These are phyloP conservation scores for Echium plantagineum DNA, from an alignment of 257 asterid genomes.

Conservation along the genomic window DNA sequence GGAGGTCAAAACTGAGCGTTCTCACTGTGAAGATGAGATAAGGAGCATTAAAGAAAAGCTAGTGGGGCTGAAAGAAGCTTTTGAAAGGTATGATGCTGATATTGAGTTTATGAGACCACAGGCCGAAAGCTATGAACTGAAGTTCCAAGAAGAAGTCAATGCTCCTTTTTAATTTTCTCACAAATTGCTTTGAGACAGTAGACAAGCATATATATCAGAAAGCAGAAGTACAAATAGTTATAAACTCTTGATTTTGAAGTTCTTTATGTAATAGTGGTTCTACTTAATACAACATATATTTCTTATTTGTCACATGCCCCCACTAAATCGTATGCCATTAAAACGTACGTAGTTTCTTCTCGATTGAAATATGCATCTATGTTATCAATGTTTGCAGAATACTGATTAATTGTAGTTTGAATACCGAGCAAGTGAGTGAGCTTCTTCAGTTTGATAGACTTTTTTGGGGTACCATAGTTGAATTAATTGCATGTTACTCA, in stretches of 20 bases:
- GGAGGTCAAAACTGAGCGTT: slow-evolving; percentile 34
- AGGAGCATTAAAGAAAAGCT: slow-evolving; percentile 33
- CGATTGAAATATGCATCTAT: too few relatives aligned
- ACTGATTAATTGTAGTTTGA: too few relatives aligned
- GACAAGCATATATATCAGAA: not conserved
- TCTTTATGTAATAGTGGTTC: too few relatives aligned
- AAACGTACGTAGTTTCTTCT: too few relatives aligned
- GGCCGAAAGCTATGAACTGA: slow-evolving; percentile 38
- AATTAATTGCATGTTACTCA: too few relatives aligned
- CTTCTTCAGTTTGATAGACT: too few relatives aligned
- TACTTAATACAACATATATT: too few relatives aligned
- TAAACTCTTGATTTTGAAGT: not conserved
- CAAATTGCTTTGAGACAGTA: not conserved
- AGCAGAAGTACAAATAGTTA: not conserved
- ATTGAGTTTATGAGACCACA: slow-evolving; percentile 28
- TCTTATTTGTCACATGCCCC: not conserved
- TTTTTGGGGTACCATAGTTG: too few relatives aligned
- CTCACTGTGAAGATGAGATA: slow-evolving; percentile 29
- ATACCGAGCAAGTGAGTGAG: too few relatives aligned
- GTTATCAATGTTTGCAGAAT: too few relatives aligned
- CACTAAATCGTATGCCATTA: not conserved
- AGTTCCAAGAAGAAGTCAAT: slow-evolving; percentile 42
- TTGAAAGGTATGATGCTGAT: slow-evolving; percentile 24
- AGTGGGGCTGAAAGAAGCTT: slow-evolving; percentile 32
- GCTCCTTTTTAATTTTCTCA: slow-evolving; percentile 19